Evolutionary conservation across 2,329 filamentous ascomycete genomes (phyloP).

Genomic region (Trichoderma afroharzianum): DNA sequence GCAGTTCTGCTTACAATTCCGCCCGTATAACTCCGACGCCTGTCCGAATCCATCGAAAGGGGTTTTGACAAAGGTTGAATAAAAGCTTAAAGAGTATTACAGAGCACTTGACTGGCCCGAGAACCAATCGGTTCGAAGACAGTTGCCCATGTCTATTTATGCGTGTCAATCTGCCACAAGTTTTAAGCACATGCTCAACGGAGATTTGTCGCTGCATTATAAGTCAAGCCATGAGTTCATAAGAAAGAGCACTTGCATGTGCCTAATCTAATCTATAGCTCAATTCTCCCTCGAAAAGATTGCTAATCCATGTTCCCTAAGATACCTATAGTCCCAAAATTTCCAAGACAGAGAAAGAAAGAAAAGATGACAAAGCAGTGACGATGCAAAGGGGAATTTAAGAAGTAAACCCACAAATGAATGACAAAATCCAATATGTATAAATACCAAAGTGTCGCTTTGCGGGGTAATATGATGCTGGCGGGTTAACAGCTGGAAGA

Average conservation of each 20-base stretch:
- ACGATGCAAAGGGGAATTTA: background rate
- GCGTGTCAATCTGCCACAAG: too few species aligned
- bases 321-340: too few species aligned
- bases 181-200: too few species aligned
- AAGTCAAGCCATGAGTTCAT: too few species aligned
- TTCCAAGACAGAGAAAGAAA: too few species aligned
- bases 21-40: background rate
- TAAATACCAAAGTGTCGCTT: background rate
- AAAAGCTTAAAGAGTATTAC: background rate
- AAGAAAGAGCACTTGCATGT: too few species aligned
- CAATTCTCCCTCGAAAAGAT: too few species aligned
- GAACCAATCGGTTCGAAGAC: background rate
- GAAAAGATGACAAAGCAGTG: too few species aligned
- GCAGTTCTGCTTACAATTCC: background rate
- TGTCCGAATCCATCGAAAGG: background rate
- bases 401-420: background rate
- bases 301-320: too few species aligned
- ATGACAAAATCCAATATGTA: too few species aligned
- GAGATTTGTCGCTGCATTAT: too few species aligned
- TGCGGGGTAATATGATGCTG: background rate
- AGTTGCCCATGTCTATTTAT: fast-evolving
- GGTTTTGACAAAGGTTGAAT: background rate
- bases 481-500: background rate
- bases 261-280: too few species aligned
- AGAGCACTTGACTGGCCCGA: background rate